Evolutionary conservation across 2,329 filamentous ascomycete genomes (phyloP).

Genomic region (Epichloe glyceriae): DNA sequence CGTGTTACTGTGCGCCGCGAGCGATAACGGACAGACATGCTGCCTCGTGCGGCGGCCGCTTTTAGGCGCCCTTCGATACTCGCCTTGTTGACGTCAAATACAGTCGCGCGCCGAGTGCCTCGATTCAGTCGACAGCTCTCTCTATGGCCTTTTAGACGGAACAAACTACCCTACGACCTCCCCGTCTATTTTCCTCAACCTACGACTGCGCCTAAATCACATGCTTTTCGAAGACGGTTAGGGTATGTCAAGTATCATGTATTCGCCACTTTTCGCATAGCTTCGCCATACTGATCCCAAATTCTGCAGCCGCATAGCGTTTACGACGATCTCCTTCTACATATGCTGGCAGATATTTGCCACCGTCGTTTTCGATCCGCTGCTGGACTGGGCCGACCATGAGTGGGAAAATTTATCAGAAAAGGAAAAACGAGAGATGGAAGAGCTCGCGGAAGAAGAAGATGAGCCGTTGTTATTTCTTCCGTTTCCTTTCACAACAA

Average conservation of each 20-base stretch:
- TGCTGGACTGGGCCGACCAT: conserved; percentile 29
- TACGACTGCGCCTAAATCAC: not conserved
- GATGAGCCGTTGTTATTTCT: conserved; percentile 40
- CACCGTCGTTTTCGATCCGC: conserved; percentile 31
- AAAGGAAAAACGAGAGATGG: conserved; percentile 28
- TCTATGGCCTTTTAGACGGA: conserved; percentile 21
- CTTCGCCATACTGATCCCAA: not conserved
- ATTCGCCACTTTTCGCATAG: not conserved
- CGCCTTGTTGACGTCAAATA: conserved; percentile 11
- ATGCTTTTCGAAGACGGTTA: conserved; percentile 4
- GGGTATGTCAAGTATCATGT: conserved; percentile 1
- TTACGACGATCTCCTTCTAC: conserved; percentile 21
- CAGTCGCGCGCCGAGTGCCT: conserved; percentile 6
- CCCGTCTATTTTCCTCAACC: conserved; percentile 22
- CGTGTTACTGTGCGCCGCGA: not conserved
- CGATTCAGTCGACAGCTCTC: conserved; percentile 16
- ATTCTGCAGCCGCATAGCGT: conserved; percentile 14
- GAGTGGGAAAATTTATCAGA: conserved; percentile 29
- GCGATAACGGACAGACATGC: conserved; percentile 9
- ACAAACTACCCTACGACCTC: conserved; percentile 9
- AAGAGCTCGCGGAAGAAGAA: conserved; percentile 29
- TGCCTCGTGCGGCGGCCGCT: conserved; percentile 12
- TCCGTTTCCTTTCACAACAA: conserved; percentile 47
- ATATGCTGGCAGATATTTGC: conserved; percentile 31
- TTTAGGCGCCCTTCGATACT: conserved; percentile 11